phyloP scores from a whole-genome alignment of 2,329 filamentous ascomycete species.

The Beauveria medogensis region DNA sequence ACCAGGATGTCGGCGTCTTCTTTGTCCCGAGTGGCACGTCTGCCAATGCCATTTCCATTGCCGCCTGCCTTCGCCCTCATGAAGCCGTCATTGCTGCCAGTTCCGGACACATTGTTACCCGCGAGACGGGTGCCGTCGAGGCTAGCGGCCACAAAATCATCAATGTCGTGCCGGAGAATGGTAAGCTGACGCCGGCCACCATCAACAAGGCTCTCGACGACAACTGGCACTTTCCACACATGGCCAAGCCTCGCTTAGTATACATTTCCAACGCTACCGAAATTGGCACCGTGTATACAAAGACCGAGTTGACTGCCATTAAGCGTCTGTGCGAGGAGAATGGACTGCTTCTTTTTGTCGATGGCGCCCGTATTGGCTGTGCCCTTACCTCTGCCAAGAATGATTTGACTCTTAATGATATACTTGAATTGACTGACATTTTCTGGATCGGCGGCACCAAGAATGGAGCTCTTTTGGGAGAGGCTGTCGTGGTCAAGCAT shows the following conservation, averaged over 20 bases:
- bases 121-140: slow-evolving; percentile 43
- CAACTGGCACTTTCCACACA: slow-evolving; percentile 44
- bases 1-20: slow-evolving; percentile 36
- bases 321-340: slow-evolving; percentile 34
- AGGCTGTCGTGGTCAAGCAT: slow-evolving; percentile 41
- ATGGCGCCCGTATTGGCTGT: slow-evolving; percentile 38
- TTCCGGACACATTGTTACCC: slow-evolving; percentile 40
- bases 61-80: slow-evolving; percentile 40
- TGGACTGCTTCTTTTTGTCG: slow-evolving; percentile 35
- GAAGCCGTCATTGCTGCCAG: slow-evolving; percentile 43
- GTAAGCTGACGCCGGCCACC: slow-evolving; percentile 37
- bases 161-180: slow-evolving; percentile 34
- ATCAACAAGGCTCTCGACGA: slow-evolving; percentile 35
- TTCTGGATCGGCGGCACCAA: slow-evolving; percentile 49
- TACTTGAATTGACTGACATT: slow-evolving; percentile 40
- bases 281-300: slow-evolving; percentile 39
- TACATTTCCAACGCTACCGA: slow-evolving; percentile 46
- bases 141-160: slow-evolving; percentile 45
- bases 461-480: slow-evolving; percentile 41
- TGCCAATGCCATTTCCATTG: slow-evolving; percentile 44
- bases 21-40: slow-evolving; percentile 45
- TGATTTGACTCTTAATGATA: slow-evolving; percentile 35
- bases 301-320: slow-evolving; percentile 32
- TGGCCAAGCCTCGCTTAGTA: slow-evolving; percentile 41
- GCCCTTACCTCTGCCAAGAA: slow-evolving; percentile 35